phyloP scores from a whole-genome alignment of 2,329 filamentous ascomycete genomes.

The Dactylellina parvicollis region DNA sequence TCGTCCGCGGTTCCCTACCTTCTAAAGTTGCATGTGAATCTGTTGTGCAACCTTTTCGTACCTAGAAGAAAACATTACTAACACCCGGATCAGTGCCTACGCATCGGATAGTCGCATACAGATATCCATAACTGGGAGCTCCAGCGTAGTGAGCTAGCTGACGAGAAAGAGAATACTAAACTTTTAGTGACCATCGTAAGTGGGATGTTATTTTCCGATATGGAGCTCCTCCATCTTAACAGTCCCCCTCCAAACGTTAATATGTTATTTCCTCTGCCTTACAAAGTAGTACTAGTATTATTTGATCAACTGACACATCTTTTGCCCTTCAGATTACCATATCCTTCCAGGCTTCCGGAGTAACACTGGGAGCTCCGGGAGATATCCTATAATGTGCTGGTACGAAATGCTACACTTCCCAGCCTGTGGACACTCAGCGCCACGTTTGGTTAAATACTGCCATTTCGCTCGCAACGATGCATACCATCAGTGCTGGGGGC shows the following conservation, averaged over 20 bases:
- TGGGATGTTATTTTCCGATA: not conserved
- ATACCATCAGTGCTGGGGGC: constrained; percentile 73
- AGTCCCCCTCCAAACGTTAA: no score
- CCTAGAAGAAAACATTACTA: not conserved
- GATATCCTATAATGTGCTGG: constrained; percentile 71
- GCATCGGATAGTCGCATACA: constrained; percentile 28
- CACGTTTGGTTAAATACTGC: constrained; percentile 74
- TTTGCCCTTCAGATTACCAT: not conserved
- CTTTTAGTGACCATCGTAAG: no score
- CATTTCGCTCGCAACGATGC: constrained; percentile 79
- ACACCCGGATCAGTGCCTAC: not conserved
- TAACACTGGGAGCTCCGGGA: no score
- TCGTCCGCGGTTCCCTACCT: not conserved
- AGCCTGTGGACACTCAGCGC: constrained; percentile 70
- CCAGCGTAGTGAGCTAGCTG: no score
- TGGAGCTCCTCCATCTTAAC: constrained; percentile 9
- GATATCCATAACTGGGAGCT: not conserved
- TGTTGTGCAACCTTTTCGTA: constrained; percentile 31
- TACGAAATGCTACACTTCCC: constrained; percentile 75
- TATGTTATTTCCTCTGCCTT: not conserved
- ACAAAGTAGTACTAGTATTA: not conserved
- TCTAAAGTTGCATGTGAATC: constrained; percentile 11
- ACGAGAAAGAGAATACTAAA: no score
- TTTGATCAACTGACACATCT: no score
- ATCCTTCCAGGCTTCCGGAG: constrained; percentile 8